phyloP scores from a whole-genome alignment of 176 grass and related monocot genomes.

The Canna indica region DNA sequence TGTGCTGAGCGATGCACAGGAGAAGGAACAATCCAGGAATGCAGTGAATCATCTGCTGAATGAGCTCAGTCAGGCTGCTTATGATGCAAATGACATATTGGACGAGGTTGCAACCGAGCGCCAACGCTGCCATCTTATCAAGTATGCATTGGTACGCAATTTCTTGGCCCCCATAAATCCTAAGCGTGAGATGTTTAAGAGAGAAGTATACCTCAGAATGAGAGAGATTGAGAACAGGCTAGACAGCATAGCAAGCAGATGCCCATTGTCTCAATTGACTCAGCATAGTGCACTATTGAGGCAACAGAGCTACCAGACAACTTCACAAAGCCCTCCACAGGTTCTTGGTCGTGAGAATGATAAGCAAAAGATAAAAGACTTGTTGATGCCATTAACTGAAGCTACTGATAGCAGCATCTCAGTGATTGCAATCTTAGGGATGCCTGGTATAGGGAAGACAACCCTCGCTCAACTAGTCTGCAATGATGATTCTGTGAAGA shows the following conservation, averaged over 20 bases:
- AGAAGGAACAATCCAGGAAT: background rate
- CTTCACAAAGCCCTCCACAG: background rate
- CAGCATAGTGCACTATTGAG: background rate
- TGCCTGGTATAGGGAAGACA: conserved; percentile 27
- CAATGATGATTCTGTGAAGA: conserved; percentile 14
- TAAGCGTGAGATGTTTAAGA: background rate
- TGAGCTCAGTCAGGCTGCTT: background rate
- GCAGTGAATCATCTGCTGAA: background rate
- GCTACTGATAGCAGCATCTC: background rate
- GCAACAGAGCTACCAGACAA: conserved; percentile 1
- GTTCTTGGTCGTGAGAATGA: background rate
- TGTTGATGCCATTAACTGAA: background rate
- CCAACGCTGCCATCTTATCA: background rate
- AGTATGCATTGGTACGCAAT: background rate
- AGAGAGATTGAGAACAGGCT: background rate
- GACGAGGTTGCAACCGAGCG: background rate
- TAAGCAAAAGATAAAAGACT: background rate
- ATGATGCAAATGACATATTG: background rate
- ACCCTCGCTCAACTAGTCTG: conserved; percentile 26
- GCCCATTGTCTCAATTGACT: background rate
- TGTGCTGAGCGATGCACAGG: background rate
- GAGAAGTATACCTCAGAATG: background rate
- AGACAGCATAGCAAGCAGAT: background rate
- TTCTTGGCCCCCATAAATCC: background rate
- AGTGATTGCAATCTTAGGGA: conserved; percentile 26